Evolutionary conservation across 495 filamentous ascomycete genomes (phyloP), one percentile per base, ranked within the genome.

Genomic region (Evernia prunastri): DNA sequence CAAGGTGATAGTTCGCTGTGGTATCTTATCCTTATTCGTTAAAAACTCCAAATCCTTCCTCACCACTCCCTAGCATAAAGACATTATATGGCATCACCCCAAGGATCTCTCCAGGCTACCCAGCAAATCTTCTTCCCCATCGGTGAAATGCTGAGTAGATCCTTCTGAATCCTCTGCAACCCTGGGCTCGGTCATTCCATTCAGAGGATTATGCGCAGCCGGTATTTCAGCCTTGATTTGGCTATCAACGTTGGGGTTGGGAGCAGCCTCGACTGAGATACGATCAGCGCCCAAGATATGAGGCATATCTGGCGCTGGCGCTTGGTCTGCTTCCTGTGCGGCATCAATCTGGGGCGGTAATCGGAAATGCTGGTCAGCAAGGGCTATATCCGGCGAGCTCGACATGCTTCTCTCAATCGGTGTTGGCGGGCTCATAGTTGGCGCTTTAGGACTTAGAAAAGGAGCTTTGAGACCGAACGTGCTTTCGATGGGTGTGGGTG

Each of bases 401-500:
- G 58, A 71, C 39, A 66, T 60, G 36, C 60, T 63, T 56, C 57
- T 59, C 43, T 59, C 64, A 39, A 54, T 60, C 45, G 54, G 63
- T 25, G 57, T 61, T 25, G 58, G 68, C 62, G 47, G 67, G 59
- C 60, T 59, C 67, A 67, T 65, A n/a, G 56, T 61, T 13, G 67
- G 66, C n/a, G 64, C 67, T 40, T 60, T 64, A 17, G 63, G 66
- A 57, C 72, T 73, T 42, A 62, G 27, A 20, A 39, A 59, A 25
- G 29, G 43, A 31, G 56, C 58, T 43, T 64, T 61, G 25, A 53
- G 53, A 56, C 37, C 61, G 27, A 65, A 63, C 7, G 67, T 45
- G 12, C 47, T 67, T 67, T 69, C 67, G 47, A 69, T 70, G 56
- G 60, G 69, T 63, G 69, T 71, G 23, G 70, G 59, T 63, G 69